A percentile compares a stretch with the other conserved stretches of the same genome.
These are phyloP conservation scores for Oryza punctata DNA, from an alignment of 176 grass and related monocot species.

Conservation along the genomic window DNA sequence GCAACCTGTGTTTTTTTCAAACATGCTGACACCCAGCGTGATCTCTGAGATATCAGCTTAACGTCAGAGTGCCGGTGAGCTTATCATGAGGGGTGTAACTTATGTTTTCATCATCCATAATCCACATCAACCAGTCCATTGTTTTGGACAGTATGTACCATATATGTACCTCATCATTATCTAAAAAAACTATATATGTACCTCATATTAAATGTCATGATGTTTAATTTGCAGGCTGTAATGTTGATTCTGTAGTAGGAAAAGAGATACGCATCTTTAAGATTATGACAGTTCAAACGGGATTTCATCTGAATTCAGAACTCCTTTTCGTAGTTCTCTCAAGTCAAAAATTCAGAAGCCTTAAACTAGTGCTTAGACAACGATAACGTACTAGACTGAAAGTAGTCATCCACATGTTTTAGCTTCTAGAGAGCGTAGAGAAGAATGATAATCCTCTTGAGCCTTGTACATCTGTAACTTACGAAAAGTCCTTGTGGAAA, in stretches of 20 bases:
- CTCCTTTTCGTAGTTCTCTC: not conserved
- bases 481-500: conserved; percentile 12
- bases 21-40: not conserved
- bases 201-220: not conserved
- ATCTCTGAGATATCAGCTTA: conserved; percentile 13
- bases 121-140: not conserved
- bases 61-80: not conserved
- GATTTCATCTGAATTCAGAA: not conserved
- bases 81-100: not conserved
- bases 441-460: not conserved
- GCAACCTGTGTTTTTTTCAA: conserved; percentile 16
- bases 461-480: not conserved
- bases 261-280: not conserved
- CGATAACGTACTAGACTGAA: not conserved
- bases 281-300: not conserved
- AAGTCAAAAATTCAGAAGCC: not conserved
- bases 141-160: no score
- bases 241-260: not conserved
- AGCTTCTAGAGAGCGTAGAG: conserved; percentile 19
- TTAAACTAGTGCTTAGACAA: not conserved
- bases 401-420: not conserved
- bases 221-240: not conserved
- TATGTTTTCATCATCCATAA: not conserved
- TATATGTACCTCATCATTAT: not conserved
- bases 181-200: no score